A percentile compares a stretch with the other conserved stretches of the same genome.
phyloP scores from a whole-genome alignment of 495 filamentous ascomycete species.

The Daldinia decipiens region DNA sequence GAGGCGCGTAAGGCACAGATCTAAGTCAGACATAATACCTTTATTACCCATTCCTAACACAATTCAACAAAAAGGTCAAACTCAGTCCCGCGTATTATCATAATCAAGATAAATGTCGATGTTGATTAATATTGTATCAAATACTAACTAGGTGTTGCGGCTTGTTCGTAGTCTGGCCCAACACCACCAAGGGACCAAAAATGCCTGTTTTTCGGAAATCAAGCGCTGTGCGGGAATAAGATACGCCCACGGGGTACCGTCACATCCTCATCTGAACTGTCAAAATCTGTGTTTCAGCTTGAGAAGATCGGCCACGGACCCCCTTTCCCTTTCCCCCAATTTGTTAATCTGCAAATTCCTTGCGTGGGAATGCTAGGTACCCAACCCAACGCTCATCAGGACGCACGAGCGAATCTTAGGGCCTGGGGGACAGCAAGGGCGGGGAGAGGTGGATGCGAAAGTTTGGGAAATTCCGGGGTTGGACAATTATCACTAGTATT shows the following conservation, averaged over 20 bases:
- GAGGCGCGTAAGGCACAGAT: not conserved
- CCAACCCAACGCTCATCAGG: slow-evolving; percentile 19
- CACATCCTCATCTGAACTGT: slow-evolving; percentile 33
- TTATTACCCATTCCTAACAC: not conserved
- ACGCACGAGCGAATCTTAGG: slow-evolving; percentile 30
- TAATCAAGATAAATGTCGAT: not conserved
- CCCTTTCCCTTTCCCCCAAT: slow-evolving; percentile 15
- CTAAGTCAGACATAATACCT: not conserved
- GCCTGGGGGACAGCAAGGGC: slow-evolving; percentile 8
- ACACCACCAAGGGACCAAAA: not conserved
- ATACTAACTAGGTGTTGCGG: not conserved
- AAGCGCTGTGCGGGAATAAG: slow-evolving; percentile 4
- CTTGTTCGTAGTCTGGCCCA: slow-evolving; percentile 1
- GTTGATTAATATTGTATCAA: not conserved
- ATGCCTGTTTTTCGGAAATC: not conserved
- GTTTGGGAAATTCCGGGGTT: slow-evolving; percentile 9
- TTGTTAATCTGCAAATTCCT: slow-evolving; percentile 26
- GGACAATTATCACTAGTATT: not conserved
- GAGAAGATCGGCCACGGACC: slow-evolving; percentile 32
- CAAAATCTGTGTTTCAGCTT: slow-evolving; percentile 38
- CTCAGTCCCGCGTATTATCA: not conserved
- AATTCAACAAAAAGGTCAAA: not conserved
- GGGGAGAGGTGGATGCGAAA: slow-evolving; percentile 8
- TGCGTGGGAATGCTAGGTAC: slow-evolving; percentile 31
- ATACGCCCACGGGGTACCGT: slow-evolving; percentile 9